Base-by-base conservation (phyloP, 2,329 filamentous ascomycete genomes). In the Phaeophleospora eucalypticola region DNA sequence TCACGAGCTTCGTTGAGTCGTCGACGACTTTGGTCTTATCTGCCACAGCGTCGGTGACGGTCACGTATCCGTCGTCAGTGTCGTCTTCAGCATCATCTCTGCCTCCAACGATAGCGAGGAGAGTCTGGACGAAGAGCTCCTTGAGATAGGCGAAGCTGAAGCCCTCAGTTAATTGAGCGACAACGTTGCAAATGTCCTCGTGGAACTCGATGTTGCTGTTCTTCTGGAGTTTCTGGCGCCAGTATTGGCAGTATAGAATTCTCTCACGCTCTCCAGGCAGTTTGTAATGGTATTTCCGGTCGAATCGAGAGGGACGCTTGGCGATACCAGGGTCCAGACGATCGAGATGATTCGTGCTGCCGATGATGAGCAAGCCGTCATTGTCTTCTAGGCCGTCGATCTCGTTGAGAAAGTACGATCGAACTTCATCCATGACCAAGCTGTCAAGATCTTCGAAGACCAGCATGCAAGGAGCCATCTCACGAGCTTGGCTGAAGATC, bases 381-480 rank as follows among this genome's bases (percentile, higher is more conserved):
- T 87, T 87, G 52, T 74, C 76, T 58, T 80, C 79, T 7, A 87
- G 73, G 0, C 83, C 84, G 53, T 87, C 84, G 9, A 86, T 45
- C 64, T 87, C 82, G 60, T 87, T 87, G 43, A 87, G 71, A 66
- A 87, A 87, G 68, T 85, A 87, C 46, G 75, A 80, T 16, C 83
- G 72, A 7, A 83, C 78, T 2, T 62, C 55, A 41, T 82, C 76
- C 14, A 73, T 74, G 36, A 87, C 77, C 32, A 87, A 75, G 3
- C 78, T 82, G 60, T 87, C 84, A 3, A 87, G 72, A 52, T 87
- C 84, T 63, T 87, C 84, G 46, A 87, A 82, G 35, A 87, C 79
- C 4, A 87, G 75, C 55, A 85, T 79, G 65, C 83, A 87, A 0
- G 84, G 84, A 0, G 83, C 77, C 54, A 79, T 74, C 52, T 76